Base-by-base conservation (phyloP, 2,329 filamentous ascomycete genomes). In the Fusarium chaquense region DNA sequence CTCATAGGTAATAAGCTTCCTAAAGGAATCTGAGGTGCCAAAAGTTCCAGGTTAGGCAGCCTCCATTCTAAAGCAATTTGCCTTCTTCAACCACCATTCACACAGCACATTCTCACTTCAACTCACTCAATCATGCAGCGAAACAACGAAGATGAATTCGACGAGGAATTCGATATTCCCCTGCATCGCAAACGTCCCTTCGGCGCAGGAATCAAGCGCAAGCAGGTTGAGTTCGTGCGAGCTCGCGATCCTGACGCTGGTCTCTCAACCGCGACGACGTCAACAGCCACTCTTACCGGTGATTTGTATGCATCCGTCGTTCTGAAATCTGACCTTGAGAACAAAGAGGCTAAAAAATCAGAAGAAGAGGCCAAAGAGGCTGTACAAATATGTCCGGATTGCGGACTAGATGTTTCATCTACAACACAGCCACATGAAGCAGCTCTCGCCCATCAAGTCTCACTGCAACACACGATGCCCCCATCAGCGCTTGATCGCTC, bases 361-460 rank as follows among this genome's bases (percentile, higher is more conserved):
- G 45, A 75, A 43, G 70, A 74, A 36, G 65, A 76, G 16, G 63
- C 74, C 24, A 30, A 46, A n/a, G 46, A 69, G 4, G 53, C 67
- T 24, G 41, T 58, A 6, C 66, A 65, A 6, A 69, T 75, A 28
- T 83, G 82, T 57, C 54, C 76, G 18, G 59, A 79, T n/a, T 83
- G 82, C 76, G 75, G 73, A 18, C 65, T 81, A 7, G 74, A 78
- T 8, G 70, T 81, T 47, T 75, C 76, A 6, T 76, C 76, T 5
- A 73, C 77, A 6, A 53, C 71, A 6, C 71, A 70, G 38, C 75
- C 78, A 8, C 91, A 91, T 76, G 87, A 89, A 73, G 82, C 85
- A 28, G 90, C 87, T 33, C 84, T 93, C 57, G 89, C 89, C 9
- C 92, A 94, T 75, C 91, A 94, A 80, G 85, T 92, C 38, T 89